phyloP scores from a whole-genome alignment of 805 yeast genomes.

The Vanderwaltozyma yarrowii region DNA sequence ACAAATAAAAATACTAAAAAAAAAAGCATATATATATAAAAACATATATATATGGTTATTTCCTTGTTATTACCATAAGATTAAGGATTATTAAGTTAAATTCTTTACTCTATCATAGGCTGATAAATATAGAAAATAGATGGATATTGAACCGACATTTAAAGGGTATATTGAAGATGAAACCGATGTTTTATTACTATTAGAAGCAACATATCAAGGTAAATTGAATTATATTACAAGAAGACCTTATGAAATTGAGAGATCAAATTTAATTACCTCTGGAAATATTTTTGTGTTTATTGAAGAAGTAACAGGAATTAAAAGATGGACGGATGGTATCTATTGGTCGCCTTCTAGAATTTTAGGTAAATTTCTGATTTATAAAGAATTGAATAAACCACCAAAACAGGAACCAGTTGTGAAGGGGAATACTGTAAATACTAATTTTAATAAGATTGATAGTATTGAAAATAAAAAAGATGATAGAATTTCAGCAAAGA shows the following conservation, averaged over 20 bases:
- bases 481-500: too few relatives aligned
- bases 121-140: too few relatives aligned
- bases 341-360: slow-evolving; percentile 89
- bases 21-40: too few relatives aligned
- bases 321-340: slow-evolving; percentile 91
- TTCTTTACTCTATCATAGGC: too few relatives aligned
- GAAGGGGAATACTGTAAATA: too few relatives aligned
- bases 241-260: slow-evolving; percentile 73
- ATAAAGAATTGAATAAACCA: slow-evolving; percentile 43
- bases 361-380: slow-evolving; percentile 72
- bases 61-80: too few relatives aligned
- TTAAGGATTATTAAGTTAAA: too few relatives aligned
- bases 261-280: slow-evolving; percentile 51
- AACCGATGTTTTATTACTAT: slow-evolving; percentile 66
- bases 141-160: slow-evolving; percentile 43
- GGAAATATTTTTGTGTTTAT: slow-evolving; percentile 79
- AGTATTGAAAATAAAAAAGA: not conserved
- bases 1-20: too few relatives aligned
- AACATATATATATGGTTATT: too few relatives aligned
- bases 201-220: slow-evolving; percentile 63
- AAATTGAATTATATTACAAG: slow-evolving; percentile 52
- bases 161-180: slow-evolving; percentile 71
- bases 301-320: slow-evolving; percentile 71
- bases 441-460: too few relatives aligned
- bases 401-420: not conserved